Base-by-base conservation (phyloP, 2,329 filamentous ascomycete genomes). In the Camillea tinctor region DNA sequence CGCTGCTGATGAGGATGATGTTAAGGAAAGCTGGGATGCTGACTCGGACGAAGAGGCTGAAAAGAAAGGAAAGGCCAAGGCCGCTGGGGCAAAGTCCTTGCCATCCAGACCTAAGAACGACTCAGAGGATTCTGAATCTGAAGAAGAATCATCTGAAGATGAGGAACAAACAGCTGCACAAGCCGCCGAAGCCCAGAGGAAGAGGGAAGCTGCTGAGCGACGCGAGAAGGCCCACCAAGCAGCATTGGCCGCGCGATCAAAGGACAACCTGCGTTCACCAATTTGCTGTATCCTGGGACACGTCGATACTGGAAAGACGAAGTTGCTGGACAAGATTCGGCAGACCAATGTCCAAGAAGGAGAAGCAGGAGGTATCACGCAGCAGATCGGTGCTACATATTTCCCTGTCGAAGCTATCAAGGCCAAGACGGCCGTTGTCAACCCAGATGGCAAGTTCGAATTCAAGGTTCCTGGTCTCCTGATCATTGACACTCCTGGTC, bases 251-350 rank as follows among this genome's bases (percentile, higher is more conserved):
- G 93, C 94, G 54, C 87, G 93, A 63, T 98, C 94, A 21, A 93
- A 91, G 77, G 93, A 99, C 75, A 89, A 99, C 77, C 86, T 99
- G 59, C 92, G 95, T 60, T 98, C 95, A 49, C 95, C 95, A 56
- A 99, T 99, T 78, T 98, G 95, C 84, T 98, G 94, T 89, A 99
- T 99, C 85, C 87, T 99, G 66, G 95, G 95, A 72, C 95, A 99
- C 86, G 95, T 99, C 86, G 95, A 99, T 88, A 99, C 96, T 52
- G 95, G 95, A 76, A 99, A 99, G 82, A 99, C 95, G n/a, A 99
- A 98, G 81, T 83, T 99, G 64, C 85, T 99, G 60, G 95, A 99
- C 83, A 99, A 99, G 82, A 92, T 99, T 73, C 91, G 95, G 72
- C 93, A 97, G 77, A 98, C 95, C 60, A 98, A 99, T 74, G 95